A percentile compares a stretch with the other conserved stretches of the same genome.
phyloP scores from a whole-genome alignment of 2,329 filamentous ascomycete genomes.

The Sclerotinia trifoliorum region DNA sequence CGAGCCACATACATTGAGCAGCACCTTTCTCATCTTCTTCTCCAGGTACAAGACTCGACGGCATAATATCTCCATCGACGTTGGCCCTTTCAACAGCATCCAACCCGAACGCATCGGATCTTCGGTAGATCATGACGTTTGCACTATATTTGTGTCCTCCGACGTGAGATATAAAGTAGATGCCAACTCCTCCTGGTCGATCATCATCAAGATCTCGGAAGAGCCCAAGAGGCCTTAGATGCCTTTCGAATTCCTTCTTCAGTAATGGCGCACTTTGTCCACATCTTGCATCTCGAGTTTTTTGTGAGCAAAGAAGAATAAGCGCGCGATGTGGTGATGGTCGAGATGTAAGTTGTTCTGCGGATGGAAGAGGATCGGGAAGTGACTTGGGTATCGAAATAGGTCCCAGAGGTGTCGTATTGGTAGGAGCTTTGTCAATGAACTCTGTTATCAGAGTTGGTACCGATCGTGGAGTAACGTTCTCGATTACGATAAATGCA shows the following conservation, averaged over 20 bases:
- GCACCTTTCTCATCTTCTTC: slow-evolving; percentile 54
- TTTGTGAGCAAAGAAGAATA: slow-evolving; percentile 91
- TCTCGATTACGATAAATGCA: slow-evolving; percentile 77
- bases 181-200: slow-evolving; percentile 84
- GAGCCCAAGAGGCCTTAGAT: slow-evolving; percentile 79
- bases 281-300: slow-evolving; percentile 90
- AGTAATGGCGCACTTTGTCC: slow-evolving; percentile 90
- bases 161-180: slow-evolving; percentile 96
- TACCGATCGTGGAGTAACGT: slow-evolving; percentile 74
- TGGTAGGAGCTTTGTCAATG: slow-evolving; percentile 72
- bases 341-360: slow-evolving; percentile 52
- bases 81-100: slow-evolving; percentile 39
- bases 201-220: slow-evolving; percentile 87
- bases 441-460: slow-evolving; percentile 68
- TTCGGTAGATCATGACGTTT: slow-evolving; percentile 89
- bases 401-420: slow-evolving; percentile 62
- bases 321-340: slow-evolving; percentile 80
- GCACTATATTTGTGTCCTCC: slow-evolving; percentile 96
- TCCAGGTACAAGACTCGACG: slow-evolving; percentile 33
- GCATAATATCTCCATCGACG: slow-evolving; percentile 37
- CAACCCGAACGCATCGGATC: slow-evolving; percentile 40
- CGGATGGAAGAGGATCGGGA: slow-evolving; percentile 37
- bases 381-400: slow-evolving; percentile 47
- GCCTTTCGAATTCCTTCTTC: slow-evolving; percentile 83
- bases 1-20: slow-evolving; percentile 90